Conservation (phyloP, 108 stramenopile species). For the Cyclostephanos tholiformis region DNA sequence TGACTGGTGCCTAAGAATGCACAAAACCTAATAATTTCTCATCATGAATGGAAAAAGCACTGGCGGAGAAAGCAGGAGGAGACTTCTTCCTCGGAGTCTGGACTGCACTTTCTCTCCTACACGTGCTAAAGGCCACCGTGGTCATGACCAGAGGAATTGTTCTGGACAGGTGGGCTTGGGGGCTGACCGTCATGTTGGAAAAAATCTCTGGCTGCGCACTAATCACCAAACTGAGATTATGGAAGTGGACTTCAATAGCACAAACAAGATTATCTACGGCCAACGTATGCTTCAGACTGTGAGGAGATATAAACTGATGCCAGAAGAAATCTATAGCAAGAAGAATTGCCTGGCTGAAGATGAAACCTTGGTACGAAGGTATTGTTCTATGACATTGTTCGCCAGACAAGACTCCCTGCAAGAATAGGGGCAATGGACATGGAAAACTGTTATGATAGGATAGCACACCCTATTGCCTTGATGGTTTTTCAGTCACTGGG, state of each 20-base stretch:
- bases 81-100: conserved; percentile 11
- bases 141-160: too few species aligned
- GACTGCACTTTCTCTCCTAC: conserved; percentile 5
- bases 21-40: not conserved
- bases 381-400: not conserved
- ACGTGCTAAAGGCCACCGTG: too few species aligned
- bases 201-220: too few species aligned
- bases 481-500: conserved; percentile 12
- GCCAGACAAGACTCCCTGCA: too few species aligned
- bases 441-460: not conserved
- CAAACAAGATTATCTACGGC: too few species aligned
- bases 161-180: too few species aligned
- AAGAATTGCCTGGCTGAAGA: conserved; percentile 17
- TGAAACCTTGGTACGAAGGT: conserved; percentile 5
- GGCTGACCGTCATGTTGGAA: too few species aligned
- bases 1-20: not conserved
- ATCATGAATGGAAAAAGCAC: not conserved
- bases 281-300: too few species aligned
- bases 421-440: too few species aligned
- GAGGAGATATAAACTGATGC: too few species aligned
- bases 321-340: too few species aligned
- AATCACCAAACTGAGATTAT: too few species aligned
- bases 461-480: not conserved
- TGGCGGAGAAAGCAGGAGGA: conserved; percentile 1
- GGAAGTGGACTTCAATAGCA: conserved; percentile 2